Percentiles rank a stretch among this genome's conserved stretches.
phyloP scores from a whole-genome alignment of 2,329 filamentous ascomycete genomes.

The Paecilomyces fulvus region DNA sequence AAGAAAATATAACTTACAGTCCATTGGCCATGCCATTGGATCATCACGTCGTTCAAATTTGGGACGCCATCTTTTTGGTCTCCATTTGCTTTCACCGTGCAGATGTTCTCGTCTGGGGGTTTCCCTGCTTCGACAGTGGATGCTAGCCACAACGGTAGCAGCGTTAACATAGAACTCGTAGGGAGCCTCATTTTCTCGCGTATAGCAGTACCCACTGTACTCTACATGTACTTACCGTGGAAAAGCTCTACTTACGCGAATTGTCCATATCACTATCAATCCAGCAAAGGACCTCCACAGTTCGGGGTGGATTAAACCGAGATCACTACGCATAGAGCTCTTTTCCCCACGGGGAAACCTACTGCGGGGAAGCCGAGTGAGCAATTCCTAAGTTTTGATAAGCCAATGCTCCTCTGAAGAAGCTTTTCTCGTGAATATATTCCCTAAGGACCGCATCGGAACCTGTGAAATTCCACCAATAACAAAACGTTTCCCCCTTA shows the following conservation, averaged over 20 bases:
- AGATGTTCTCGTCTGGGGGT: constrained; percentile 15
- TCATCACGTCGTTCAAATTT: constrained; percentile 39
- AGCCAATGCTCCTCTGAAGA: background rate
- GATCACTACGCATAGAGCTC: background rate
- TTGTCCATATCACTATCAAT: background rate
- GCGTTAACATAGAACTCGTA: background rate
- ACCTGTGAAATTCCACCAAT: background rate
- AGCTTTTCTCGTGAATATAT: background rate
- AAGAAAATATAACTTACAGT: constrained; percentile 25
- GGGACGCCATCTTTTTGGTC: constrained; percentile 33
- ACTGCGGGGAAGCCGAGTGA: background rate
- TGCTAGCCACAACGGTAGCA: constrained; percentile 1
- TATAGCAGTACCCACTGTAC: background rate
- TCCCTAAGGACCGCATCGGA: background rate
- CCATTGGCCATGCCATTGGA: constrained; percentile 48
- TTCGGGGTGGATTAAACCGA: background rate
- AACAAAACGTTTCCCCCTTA: background rate
- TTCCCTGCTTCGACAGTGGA: constrained; percentile 1
- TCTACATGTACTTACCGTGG: background rate
- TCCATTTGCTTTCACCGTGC: constrained; percentile 33
- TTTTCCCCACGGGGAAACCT: background rate
- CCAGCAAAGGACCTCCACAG: background rate
- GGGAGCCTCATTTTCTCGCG: constrained; percentile 1
- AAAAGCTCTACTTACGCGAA: background rate
- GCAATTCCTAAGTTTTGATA: background rate